Base-by-base conservation (phyloP, 1,284 basidiomycete genomes). In the Mycena sp. region DNA sequence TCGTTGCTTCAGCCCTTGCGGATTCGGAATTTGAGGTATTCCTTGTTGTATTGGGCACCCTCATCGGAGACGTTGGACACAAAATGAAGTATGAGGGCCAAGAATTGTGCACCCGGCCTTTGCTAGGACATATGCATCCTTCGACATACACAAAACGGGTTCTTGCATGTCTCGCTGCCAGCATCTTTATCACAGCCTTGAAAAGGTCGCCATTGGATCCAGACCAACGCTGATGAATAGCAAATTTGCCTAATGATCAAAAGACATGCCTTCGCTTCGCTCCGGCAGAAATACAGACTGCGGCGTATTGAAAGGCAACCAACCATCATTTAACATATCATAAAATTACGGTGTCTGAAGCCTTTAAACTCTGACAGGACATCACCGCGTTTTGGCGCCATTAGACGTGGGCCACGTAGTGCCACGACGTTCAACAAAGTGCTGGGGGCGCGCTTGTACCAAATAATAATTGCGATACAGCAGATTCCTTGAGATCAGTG, bases 401-500 rank as follows among this genome's bases (percentile, higher is more conserved):
- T 18, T 48, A 48, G 13, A 48, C 46, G 46, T 48, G 46, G 46
- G 46, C 46, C 46, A 48, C 46, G 46, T 48, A 48, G 46, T 20
- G 18, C 46, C 46, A 48, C 46, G 46, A 48, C 46, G 46, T 48
- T 48, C 46, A 48, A 41, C 39, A 41, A 41, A 41, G 39, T 41
- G 39, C 39, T 41, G 39, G 39, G 39, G 39, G 39, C 39, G 14
- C 39, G 39, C 39, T 41, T 50, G n/a, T 50, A 50, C 48, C 48
- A 50, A 50, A 50, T 50, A n/a, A 50, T 50, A 50, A 50, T 50
- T 50, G 48, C 14, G 48, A n/a, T 50, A 50, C 48, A 50, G 48
- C 14, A 41, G 39, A 41, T 41, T 10, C 39, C n/a, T n/a, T 50
- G n/a, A 20, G 48, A 50, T 50, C 48, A 22, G 48, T 50, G 48